Percentiles rank a stretch among this genome's conserved stretches.
phyloP scores from a whole-genome alignment of 1,139 yeast genomes.

The Debaryomycetaceae sp. region DNA sequence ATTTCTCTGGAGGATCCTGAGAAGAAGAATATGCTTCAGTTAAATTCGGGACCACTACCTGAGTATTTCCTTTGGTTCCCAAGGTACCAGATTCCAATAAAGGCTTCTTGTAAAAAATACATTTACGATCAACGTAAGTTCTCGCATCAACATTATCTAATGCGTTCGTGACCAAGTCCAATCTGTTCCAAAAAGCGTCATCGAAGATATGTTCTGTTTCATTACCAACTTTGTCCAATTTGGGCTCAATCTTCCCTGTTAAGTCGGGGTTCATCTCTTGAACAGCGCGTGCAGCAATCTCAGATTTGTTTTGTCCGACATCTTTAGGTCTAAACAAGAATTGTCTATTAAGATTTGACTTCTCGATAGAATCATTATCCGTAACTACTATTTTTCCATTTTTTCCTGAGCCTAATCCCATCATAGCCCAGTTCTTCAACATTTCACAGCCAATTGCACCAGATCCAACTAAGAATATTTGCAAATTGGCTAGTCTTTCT shows the following conservation, averaged over 20 bases:
- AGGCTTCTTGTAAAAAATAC: conserved; percentile 89
- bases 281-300: conserved; percentile 86
- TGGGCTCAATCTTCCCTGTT: conserved; percentile 69
- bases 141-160: conserved; percentile 97
- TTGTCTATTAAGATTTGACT: conserved; percentile 93
- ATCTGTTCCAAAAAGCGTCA: conserved; percentile 78
- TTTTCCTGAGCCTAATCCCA: conserved; percentile 93
- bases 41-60: conserved; percentile 86
- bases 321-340: conserved; percentile 91
- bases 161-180: conserved; percentile 93
- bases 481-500: conserved; percentile 67
- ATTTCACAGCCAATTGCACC: conserved; percentile 99
- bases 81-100: conserved; percentile 94
- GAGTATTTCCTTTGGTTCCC: conserved; percentile 98
- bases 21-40: conserved; percentile 96
- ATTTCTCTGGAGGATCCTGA: conserved; percentile 97
- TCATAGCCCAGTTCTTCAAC: conserved; percentile 96
- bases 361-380: conserved; percentile 93
- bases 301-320: conserved; percentile 89
- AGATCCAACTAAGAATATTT: conserved; percentile 89
- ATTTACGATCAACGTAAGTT: conserved; percentile 94
- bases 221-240: conserved; percentile 84
- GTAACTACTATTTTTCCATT: conserved; percentile 81
- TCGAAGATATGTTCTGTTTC: conserved; percentile 88
- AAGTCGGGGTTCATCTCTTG: conserved; percentile 81